Conservation (phyloP, 441 rosid genomes). For the Gossypium aridum region DNA sequence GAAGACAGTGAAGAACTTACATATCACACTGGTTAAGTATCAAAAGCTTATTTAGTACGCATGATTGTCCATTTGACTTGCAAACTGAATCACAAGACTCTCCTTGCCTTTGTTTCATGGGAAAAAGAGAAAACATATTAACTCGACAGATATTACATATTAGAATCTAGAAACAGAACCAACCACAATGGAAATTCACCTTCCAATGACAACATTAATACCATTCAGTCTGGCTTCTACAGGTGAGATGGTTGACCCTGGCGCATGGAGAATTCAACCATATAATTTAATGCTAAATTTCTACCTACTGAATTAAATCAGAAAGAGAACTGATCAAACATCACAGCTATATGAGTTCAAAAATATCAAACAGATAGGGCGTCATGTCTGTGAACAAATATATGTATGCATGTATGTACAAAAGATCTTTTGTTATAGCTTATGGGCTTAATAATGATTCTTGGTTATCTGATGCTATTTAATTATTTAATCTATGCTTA, state of each 20-base stretch:
- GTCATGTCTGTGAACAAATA: neutral
- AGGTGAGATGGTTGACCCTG: constrained; percentile 43
- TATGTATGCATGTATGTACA: too few species aligned
- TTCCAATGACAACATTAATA: constrained; percentile 71
- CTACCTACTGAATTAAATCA: neutral
- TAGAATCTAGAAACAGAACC: constrained; percentile 11
- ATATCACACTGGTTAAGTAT: constrained; percentile 81
- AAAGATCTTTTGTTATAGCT: neutral
- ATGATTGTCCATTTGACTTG: constrained; percentile 73
- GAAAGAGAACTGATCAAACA: neutral
- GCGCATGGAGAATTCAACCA: neutral
- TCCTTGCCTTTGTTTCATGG: constrained; percentile 54
- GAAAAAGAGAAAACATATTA: constrained; percentile 19
- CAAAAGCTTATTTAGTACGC: constrained; percentile 77
- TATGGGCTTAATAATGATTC: neutral
- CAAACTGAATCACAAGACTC: constrained; percentile 86
- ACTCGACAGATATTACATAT: neutral
- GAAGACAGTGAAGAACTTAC: constrained; percentile 33
- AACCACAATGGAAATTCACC: constrained; percentile 30
- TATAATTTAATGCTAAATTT: neutral
- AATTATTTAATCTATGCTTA: neutral
- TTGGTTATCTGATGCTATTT: neutral
- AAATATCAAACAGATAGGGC: neutral
- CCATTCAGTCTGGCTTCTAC: constrained; percentile 72
- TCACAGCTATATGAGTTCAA: neutral